Base-by-base conservation (phyloP, 192 early-diverging fungal species). In the Backusella sp. region DNA sequence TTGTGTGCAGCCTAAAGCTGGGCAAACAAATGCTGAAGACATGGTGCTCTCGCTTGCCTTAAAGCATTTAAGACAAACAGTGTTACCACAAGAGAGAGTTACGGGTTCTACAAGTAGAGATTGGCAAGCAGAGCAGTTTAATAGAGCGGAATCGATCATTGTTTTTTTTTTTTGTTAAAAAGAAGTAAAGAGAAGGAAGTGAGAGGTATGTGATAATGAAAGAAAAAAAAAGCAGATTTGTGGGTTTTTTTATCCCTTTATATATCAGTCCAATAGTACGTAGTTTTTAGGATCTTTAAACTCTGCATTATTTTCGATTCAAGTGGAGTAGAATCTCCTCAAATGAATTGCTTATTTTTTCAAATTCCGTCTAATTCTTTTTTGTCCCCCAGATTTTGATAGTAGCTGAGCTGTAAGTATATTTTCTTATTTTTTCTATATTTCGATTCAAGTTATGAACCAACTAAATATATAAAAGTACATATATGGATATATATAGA, bases 41-140 rank as follows among this genome's bases (percentile, higher is more conserved):
- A 26, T 21, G 9, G 42, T 9, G 3, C 28, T 23, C 21, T 65
- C 17, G 1, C 28, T 44, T 68, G 73, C 28, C 32, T 65, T 65
- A n/a, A 68, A 42, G 44, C 73, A 74, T 6, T 23, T 32, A 2
- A 44, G 32, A 23, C 73, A 74, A 9, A 74, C 32, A 32, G 73
- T 74, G 42, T 42, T 67, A 32, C 73, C 73, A 28, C 73, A 74
- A 44, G 73, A 74, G 37, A 74, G 73, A 17, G 59, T 74, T 6
- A 74, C 30, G 28, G 73, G 73, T 0, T 74, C 62, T 4, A 11
- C 8, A 15, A 74, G 52, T 6, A 26, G 30, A 1, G 66, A 41
- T n/a, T 66, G n/a, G 19, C 73, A 74, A 44, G 42, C 73, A 35
- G 73, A 37, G 5, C 73, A 74, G 26, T 62, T 74, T 42, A 74